Conservation (phyloP, 495 filamentous ascomycete species). For the Penicillium malachiteum region DNA sequence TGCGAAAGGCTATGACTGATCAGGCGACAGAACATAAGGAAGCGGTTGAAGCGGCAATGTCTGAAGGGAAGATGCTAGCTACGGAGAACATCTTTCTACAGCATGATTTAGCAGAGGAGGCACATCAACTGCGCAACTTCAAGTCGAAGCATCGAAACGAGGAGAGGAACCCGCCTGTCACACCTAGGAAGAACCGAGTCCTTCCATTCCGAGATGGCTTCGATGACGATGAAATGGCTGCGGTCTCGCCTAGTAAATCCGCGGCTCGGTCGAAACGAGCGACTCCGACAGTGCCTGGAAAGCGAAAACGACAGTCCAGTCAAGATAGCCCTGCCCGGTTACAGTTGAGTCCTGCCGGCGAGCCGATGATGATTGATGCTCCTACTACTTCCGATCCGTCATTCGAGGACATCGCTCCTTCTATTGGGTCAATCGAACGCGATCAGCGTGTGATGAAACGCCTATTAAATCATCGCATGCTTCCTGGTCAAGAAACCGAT, state of each 20-base stretch:
- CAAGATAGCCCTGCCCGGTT: constrained; percentile 56
- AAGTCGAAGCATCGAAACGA: constrained; percentile 43
- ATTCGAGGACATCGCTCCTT: constrained; percentile 8
- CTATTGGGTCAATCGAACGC: constrained; percentile 2
- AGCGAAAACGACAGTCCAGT: constrained; percentile 59
- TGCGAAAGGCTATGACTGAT: constrained; percentile 56
- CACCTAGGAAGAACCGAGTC: constrained; percentile 58
- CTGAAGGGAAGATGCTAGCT: constrained; percentile 58
- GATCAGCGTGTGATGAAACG: constrained; percentile 52
- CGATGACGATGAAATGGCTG: constrained; percentile 65
- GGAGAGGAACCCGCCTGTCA: constrained; percentile 42
- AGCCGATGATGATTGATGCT: constrained; percentile 24
- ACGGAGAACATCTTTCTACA: constrained; percentile 65
- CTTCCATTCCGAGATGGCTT: constrained; percentile 68
- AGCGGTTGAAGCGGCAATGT: constrained; percentile 55
- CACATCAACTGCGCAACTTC: constrained; percentile 46
- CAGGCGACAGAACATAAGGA: constrained; percentile 53
- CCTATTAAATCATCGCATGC: constrained; percentile 56
- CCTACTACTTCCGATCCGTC: constrained; percentile 22
- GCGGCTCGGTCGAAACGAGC: constrained; percentile 46
- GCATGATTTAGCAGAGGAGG: constrained; percentile 62
- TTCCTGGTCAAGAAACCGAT: constrained; percentile 47
- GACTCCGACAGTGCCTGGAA: constrained; percentile 60
- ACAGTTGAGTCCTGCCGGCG: constrained; percentile 46
- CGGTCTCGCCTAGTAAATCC: constrained; percentile 57